A percentile compares a stretch with the other conserved stretches of the same genome.
Conservation (phyloP, 805 yeast species). For the Cyberlindnera lachancei region DNA sequence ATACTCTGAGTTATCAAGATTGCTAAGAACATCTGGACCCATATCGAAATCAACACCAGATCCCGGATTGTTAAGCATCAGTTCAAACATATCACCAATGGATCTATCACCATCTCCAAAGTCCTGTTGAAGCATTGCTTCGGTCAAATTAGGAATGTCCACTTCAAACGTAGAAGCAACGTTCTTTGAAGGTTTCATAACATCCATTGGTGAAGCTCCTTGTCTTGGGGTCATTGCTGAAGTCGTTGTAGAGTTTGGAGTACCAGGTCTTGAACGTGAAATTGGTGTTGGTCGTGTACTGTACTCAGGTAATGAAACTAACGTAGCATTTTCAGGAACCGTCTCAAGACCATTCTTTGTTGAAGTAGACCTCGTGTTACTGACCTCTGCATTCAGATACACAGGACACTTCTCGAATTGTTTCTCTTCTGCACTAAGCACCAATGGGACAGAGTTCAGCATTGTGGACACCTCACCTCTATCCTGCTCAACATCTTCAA, state of each 20-base stretch:
- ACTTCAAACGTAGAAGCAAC: not conserved
- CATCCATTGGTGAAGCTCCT: not conserved
- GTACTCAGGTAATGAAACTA: not conserved
- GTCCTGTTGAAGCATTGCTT: constrained; percentile 1
- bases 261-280: not conserved
- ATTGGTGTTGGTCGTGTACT: not conserved
- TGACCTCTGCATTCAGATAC: constrained; percentile 7
- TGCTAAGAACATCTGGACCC: constrained; percentile 1
- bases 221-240: not conserved
- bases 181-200: not conserved
- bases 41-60: not conserved
- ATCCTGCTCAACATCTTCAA: constrained; percentile 14
- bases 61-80: not conserved
- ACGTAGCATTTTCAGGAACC: not conserved
- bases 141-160: not conserved
- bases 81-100: constrained; percentile 2
- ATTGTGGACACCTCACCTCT: constrained; percentile 16
- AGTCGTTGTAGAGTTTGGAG: not conserved
- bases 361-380: constrained; percentile 8
- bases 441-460: constrained; percentile 20
- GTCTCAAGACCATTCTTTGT: not conserved
- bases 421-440: constrained; percentile 17
- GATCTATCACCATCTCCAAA: not conserved
- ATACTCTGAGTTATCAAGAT: constrained; percentile 2
- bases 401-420: constrained; percentile 10